Base-by-base conservation (phyloP, 2,329 filamentous ascomycete species). In the Colletotrichum eleusines region DNA sequence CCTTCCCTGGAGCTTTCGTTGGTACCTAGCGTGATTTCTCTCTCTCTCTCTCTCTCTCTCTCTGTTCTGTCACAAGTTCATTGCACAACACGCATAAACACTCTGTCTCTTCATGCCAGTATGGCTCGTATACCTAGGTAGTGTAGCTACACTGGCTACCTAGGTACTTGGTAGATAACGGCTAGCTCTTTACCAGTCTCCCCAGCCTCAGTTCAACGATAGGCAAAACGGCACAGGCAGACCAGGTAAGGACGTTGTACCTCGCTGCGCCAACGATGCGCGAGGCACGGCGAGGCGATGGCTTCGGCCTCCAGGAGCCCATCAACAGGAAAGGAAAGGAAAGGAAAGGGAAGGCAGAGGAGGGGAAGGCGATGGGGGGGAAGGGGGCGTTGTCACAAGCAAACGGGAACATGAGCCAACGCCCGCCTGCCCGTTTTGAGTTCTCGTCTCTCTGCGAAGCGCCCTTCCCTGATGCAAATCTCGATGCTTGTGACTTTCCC, bases 311-410 rank as follows among this genome's bases (percentile, higher is more conserved):
- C 33, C 35, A 54, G 20, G n/a, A 14, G 6, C 9, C 20, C 26
- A 23, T 18, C 14, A 64, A 31, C 38, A 31, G 31, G 46, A 23
- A n/a, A 11, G 46, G 9, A 51, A 12, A 28, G 46, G 35, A 26
- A 42, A 18, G n/a, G 48, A 5, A n/a, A 20, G 9, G 20, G 20
- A 44, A n/a, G 20, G 20, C 20, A n/a, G 8, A 9, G 38, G 46
- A 11, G n/a, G 7, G 42, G 38, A 38, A n/a, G 8, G 4, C 31
- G 46, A 11, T 18, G 7, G 42, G 38, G 33, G 11, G 35, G 46
- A 38, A 31, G 40, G 28, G 28, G 63, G 42, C 38, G 46, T 33
- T 40, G 50, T 72, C 69, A 72, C 69, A 61, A 70, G 69, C 69
- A 50, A 66, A 66, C 12, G 20, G n/a, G 48, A 20, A 18, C 42